Percentiles rank a stretch among this genome's conserved stretches.
Evolutionary conservation across 495 filamentous ascomycete species (phyloP).

Genomic region (Penicillium paxilli): DNA sequence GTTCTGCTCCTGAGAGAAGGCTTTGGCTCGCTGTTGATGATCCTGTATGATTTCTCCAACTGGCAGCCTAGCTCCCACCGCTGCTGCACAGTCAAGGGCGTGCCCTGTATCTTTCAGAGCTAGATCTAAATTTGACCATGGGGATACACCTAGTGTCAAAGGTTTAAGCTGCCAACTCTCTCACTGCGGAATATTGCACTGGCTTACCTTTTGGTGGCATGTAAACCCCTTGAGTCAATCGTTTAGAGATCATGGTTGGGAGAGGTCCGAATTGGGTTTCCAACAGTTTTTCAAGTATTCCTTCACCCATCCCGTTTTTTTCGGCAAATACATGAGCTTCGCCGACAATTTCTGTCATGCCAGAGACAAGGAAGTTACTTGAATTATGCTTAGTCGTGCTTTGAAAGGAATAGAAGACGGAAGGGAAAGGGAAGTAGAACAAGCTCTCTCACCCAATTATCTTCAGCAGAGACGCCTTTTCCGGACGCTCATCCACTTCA

Average conservation of each 20-base stretch:
- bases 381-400: not conserved
- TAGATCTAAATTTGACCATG: slow-evolving; percentile 11
- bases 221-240: slow-evolving; percentile 12
- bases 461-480: slow-evolving; percentile 12
- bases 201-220: slow-evolving; percentile 6
- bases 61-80: slow-evolving; percentile 5
- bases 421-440: not conserved
- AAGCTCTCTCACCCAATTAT: slow-evolving; percentile 9
- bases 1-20: slow-evolving; percentile 2
- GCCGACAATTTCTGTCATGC: slow-evolving; percentile 11
- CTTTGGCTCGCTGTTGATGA: slow-evolving; percentile 8
- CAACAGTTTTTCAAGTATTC: slow-evolving; percentile 8
- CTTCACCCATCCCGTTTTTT: slow-evolving; percentile 9
- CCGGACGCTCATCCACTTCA: slow-evolving; percentile 6
- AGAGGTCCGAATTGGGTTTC: slow-evolving; percentile 8
- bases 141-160: slow-evolving; percentile 1
- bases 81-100: slow-evolving; percentile 3
- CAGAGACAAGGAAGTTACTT: slow-evolving; percentile 13
- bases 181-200: not conserved
- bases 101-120: slow-evolving; percentile 14
- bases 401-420: not conserved
- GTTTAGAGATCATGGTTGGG: not conserved
- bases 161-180: not conserved
- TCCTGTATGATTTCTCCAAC: slow-evolving; percentile 11
- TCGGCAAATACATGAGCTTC: slow-evolving; percentile 17